These are phyloP conservation scores for Chlorella ohadii DNA, from an alignment of 139 green algal genomes.

Conservation along the genomic window DNA sequence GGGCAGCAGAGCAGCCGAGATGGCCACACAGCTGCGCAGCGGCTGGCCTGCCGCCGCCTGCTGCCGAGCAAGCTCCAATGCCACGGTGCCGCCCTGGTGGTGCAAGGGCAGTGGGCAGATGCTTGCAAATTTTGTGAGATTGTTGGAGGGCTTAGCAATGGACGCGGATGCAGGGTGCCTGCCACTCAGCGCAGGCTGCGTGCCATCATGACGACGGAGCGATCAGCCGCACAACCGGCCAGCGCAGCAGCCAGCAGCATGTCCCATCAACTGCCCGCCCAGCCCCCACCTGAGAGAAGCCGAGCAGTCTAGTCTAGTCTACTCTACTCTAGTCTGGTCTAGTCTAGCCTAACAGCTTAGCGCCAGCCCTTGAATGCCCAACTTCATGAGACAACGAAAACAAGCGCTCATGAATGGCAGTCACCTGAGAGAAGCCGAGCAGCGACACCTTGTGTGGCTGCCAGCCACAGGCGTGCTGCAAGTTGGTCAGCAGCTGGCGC, in stretches of 20 bases:
- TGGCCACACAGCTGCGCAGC: slow-evolving; percentile 24
- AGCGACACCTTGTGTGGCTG: slow-evolving; percentile 33
- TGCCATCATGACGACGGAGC: too few relatives aligned
- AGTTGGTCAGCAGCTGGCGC: slow-evolving; percentile 10
- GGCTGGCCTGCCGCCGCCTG: not conserved
- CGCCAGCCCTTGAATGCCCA: too few relatives aligned
- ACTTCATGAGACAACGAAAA: too few relatives aligned
- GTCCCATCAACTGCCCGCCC: too few relatives aligned
- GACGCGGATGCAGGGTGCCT: too few relatives aligned
- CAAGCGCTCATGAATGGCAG: too few relatives aligned
- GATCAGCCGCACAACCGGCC: not conserved
- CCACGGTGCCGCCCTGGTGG: slow-evolving; percentile 45
- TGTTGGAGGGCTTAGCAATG: too few relatives aligned
- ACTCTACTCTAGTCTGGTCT: too few relatives aligned
- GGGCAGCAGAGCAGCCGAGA: slow-evolving; percentile 13
- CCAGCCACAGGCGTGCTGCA: slow-evolving; percentile 27
- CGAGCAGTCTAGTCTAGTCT: too few relatives aligned
- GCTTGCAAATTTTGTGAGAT: too few relatives aligned
- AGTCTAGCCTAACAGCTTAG: too few relatives aligned
- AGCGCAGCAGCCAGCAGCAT: not conserved
- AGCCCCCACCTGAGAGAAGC: slow-evolving; percentile 40
- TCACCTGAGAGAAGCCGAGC: slow-evolving; percentile 47
- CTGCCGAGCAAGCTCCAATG: slow-evolving; percentile 39
- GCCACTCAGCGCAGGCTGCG: too few relatives aligned
- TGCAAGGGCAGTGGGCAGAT: not conserved